Conservation (phyloP, 768 basidiomycete genomes). For the Paxillus ammoniavirescens region DNA sequence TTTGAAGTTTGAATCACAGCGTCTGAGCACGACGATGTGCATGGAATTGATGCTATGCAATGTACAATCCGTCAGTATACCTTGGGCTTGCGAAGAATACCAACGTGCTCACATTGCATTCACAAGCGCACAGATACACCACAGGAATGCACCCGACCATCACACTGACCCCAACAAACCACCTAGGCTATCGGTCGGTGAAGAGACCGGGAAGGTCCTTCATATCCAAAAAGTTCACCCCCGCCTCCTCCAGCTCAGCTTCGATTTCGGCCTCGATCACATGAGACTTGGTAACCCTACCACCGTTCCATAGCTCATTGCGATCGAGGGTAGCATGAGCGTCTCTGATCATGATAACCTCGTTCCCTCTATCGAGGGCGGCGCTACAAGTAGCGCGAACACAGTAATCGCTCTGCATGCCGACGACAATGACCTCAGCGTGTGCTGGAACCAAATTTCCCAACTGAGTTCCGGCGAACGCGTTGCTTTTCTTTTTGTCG, state of each 20-base stretch:
- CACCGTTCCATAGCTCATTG: conserved; percentile 59
- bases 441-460: conserved; percentile 46
- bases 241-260: conserved; percentile 66
- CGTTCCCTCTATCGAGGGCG: conserved; percentile 62
- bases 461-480: conserved; percentile 60
- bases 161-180: neutral
- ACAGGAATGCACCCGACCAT: neutral
- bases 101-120: conserved; percentile 13
- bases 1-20: too few species aligned
- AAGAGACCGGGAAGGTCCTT: conserved; percentile 60
- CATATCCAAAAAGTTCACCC: conserved; percentile 65
- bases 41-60: too few species aligned
- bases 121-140: neutral
- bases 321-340: conserved; percentile 71
- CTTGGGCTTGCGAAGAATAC: neutral
- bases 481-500: conserved; percentile 71
- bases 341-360: conserved; percentile 59
- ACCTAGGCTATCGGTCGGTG: conserved; percentile 44
- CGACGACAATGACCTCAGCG: conserved; percentile 64
- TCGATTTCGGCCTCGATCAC: conserved; percentile 61
- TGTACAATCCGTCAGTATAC: too few species aligned
- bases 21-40: too few species aligned
- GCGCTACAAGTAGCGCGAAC: conserved; percentile 56
- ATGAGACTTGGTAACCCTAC: conserved; percentile 49
- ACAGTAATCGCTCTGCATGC: conserved; percentile 68